These are phyloP conservation scores for Ephemerocybe angulata DNA, from an alignment of 768 basidiomycete genomes.

Conservation along the genomic window DNA sequence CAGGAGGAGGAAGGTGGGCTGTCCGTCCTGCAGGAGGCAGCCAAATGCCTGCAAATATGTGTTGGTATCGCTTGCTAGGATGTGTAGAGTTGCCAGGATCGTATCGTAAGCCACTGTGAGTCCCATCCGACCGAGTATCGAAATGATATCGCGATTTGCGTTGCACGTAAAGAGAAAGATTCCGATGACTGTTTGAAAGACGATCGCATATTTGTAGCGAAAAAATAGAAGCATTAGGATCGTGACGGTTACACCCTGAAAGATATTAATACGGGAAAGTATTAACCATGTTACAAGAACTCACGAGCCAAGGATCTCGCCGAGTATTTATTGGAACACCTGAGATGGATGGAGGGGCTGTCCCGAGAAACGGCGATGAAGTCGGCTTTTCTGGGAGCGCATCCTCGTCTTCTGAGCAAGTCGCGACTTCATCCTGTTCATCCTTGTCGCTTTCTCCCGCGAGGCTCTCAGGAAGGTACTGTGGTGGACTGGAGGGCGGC, in stretches of 20 bases:
- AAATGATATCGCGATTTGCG: constrained; percentile 15
- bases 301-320: background rate
- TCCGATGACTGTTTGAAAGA: constrained; percentile 18
- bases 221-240: background rate
- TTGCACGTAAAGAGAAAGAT: constrained; percentile 16
- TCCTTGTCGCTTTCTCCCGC: background rate
- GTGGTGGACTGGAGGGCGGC: background rate
- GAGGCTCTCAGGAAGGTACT: background rate
- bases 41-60: constrained; percentile 6
- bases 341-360: background rate
- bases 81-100: constrained; percentile 9
- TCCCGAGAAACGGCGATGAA: background rate
- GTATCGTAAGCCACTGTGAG: constrained; percentile 18
- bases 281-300: too few relatives aligned
- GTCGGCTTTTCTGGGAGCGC: background rate
- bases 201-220: constrained; percentile 1
- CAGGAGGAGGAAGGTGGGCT: constrained; percentile 13
- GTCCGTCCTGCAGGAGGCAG: background rate
- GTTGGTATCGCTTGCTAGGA: constrained; percentile 12
- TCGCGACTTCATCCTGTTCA: background rate
- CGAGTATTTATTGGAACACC: background rate
- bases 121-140: constrained; percentile 16
- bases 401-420: too few relatives aligned
- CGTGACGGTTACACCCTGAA: background rate
- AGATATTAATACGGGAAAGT: too few relatives aligned